Conservation (phyloP, 108 stramenopile species). For the Pseudonitzschia delicatissima region DNA sequence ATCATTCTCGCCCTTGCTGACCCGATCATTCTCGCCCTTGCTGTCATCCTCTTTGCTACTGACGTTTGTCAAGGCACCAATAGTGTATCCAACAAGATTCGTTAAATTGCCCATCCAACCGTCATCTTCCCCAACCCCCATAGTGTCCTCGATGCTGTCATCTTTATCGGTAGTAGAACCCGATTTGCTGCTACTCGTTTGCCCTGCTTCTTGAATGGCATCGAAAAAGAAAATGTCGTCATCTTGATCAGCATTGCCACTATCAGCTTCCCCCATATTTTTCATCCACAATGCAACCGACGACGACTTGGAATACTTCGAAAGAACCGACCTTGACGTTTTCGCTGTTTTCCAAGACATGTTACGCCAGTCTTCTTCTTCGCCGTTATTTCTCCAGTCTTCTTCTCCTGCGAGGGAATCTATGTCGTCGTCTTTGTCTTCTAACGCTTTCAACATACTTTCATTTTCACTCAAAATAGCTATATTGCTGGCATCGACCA, state of each 20-base stretch:
- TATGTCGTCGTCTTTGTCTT: neutral
- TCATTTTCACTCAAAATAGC: neutral
- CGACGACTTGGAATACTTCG: constrained; percentile 1
- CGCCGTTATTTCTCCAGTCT: neutral
- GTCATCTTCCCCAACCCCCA: neutral
- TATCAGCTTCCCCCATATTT: neutral
- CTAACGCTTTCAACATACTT: neutral
- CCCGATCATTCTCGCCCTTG: neutral
- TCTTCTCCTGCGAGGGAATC: neutral
- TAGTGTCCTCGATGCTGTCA: neutral
- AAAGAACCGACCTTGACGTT: neutral
- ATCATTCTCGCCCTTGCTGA: neutral
- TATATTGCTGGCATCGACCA: neutral
- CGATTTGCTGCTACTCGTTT: neutral
- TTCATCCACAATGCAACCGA: neutral
- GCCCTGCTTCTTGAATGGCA: neutral
- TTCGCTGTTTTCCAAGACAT: neutral
- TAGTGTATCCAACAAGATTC: constrained; percentile 5
- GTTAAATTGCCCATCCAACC: neutral
- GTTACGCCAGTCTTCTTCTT: constrained; percentile 4
- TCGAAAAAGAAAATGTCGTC: constrained; percentile 8
- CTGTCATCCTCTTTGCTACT: neutral
- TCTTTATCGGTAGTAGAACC: no score
- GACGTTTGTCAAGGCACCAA: neutral
- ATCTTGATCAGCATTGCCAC: neutral